Evolutionary conservation across 345 rosid species (phyloP).

Genomic region (Eucalyptus brandiana): DNA sequence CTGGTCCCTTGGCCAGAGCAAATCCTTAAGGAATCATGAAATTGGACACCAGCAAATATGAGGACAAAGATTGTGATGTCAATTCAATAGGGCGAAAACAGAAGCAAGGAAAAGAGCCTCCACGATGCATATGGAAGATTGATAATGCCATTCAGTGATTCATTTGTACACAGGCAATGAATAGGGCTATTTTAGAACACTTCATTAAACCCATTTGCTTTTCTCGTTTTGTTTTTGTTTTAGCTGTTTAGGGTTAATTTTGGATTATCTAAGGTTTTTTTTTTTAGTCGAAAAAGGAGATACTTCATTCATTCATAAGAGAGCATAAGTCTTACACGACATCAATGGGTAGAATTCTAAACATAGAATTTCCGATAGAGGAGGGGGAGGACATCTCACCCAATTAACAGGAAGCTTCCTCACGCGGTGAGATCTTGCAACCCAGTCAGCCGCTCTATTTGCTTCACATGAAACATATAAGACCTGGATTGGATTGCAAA

Average conservation of each 20-base stretch:
- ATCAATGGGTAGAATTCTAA: no score
- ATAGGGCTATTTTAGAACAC: background rate
- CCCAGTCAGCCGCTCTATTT: no score
- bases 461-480: no score
- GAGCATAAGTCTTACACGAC: no score
- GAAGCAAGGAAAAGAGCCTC: background rate
- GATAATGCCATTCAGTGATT: background rate
- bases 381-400: no score
- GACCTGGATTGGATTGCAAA: no score
- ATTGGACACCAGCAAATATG: background rate
- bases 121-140: background rate
- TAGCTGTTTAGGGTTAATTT: background rate
- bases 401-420: no score
- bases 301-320: no score
- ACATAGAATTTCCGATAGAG: no score
- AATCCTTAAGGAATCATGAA: background rate
- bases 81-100: background rate
- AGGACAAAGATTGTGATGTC: background rate
- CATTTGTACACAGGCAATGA: background rate
- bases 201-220: background rate
- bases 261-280: background rate
- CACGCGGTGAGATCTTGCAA: no score
- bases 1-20: background rate
- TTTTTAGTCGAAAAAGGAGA: no score
- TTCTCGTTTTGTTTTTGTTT: no score